Evolutionary conservation across 1,284 basidiomycete genomes (phyloP).

Genomic region (Rhizopogon parksii): DNA sequence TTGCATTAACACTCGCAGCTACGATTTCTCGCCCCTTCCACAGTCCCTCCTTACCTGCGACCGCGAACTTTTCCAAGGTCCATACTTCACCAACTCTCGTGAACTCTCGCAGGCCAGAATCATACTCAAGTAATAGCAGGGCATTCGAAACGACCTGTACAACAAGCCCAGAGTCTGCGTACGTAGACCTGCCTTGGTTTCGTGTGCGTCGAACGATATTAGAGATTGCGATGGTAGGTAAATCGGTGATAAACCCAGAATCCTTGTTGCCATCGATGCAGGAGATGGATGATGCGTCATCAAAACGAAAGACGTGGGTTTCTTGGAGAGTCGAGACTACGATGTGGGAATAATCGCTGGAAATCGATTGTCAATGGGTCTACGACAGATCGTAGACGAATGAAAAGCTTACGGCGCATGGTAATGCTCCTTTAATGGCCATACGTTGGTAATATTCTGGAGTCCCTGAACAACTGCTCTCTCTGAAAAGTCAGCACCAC

Average conservation of each 20-base stretch:
- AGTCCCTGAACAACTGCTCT: slow-evolving; percentile 57
- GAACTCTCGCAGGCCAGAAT: slow-evolving; percentile 32
- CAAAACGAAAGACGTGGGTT: slow-evolving; percentile 47
- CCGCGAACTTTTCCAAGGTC: slow-evolving; percentile 25
- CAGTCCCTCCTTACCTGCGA: slow-evolving; percentile 10
- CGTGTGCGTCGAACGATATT: slow-evolving; percentile 42
- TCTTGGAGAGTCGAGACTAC: slow-evolving; percentile 51
- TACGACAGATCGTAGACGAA: neutral
- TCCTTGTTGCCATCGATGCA: slow-evolving; percentile 16
- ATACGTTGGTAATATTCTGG: slow-evolving; percentile 52
- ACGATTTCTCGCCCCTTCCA: slow-evolving; percentile 47
- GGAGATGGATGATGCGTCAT: slow-evolving; percentile 37
- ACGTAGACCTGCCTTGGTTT: slow-evolving; percentile 30
- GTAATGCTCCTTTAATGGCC: slow-evolving; percentile 52
- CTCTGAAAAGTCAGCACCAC: slow-evolving; percentile 80
- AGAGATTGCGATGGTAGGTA: slow-evolving; percentile 60
- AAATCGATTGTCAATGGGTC: slow-evolving; percentile 9
- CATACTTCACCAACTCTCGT: slow-evolving; percentile 28
- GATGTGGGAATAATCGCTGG: slow-evolving; percentile 48
- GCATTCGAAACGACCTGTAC: slow-evolving; percentile 67
- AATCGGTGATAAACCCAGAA: slow-evolving; percentile 39
- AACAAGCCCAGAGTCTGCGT: slow-evolving; percentile 47
- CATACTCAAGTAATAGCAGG: slow-evolving; percentile 50
- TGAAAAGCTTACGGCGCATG: slow-evolving; percentile 41
- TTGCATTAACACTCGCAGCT: slow-evolving; percentile 57